Percentiles rank a stretch among this genome's conserved stretches.
phyloP scores from a whole-genome alignment of 75 land plant genomes.

The Adiantum capillusveneris region DNA sequence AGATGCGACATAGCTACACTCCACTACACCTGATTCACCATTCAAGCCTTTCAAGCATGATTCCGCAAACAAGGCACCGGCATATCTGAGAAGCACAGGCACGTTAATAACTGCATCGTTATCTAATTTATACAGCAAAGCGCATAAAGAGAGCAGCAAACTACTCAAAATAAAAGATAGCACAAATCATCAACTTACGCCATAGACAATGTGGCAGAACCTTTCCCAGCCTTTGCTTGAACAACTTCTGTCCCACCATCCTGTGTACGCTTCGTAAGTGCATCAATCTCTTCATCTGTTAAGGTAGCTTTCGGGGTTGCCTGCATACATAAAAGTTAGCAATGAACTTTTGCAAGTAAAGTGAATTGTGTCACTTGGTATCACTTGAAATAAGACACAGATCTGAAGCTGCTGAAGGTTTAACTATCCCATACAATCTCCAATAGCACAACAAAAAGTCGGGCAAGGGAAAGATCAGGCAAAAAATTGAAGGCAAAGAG shows the following conservation, averaged over 20 bases:
- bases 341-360: too few species aligned
- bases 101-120: too few species aligned
- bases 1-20: slow-evolving; percentile 82
- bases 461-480: too few species aligned
- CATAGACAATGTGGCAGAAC: slow-evolving; percentile 97
- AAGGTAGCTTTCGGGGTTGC: slow-evolving; percentile 46
- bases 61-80: slow-evolving; percentile 88
- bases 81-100: slow-evolving; percentile 77
- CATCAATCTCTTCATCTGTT: slow-evolving; percentile 59
- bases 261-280: slow-evolving; percentile 93
- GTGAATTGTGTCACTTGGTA: too few species aligned
- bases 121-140: too few species aligned
- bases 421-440: too few species aligned
- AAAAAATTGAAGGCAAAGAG: too few species aligned
- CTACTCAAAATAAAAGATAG: neutral
- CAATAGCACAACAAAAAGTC: too few species aligned
- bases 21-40: slow-evolving; percentile 80
- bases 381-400: too few species aligned
- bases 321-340: too few species aligned
- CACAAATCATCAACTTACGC: slow-evolving; percentile 65
- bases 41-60: slow-evolving; percentile 84
- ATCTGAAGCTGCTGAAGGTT: too few species aligned
- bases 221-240: slow-evolving; percentile 99
- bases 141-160: neutral
- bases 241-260: slow-evolving; percentile 99